Conservation (phyloP, 257 asterid genomes). For the Ophiorrhiza pumila region DNA sequence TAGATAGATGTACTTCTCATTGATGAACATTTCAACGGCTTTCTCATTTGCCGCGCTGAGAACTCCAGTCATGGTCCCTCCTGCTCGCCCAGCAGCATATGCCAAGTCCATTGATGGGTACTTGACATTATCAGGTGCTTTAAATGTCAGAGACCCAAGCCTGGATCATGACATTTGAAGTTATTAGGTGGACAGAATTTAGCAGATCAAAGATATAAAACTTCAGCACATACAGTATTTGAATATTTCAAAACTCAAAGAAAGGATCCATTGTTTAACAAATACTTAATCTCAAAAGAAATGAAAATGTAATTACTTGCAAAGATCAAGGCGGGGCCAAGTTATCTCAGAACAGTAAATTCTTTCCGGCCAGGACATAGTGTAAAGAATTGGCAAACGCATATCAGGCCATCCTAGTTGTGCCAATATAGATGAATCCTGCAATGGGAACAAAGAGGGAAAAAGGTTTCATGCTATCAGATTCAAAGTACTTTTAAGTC, state of each 20-base stretch:
- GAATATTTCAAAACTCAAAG: background rate
- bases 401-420: constrained; percentile 98
- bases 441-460: constrained; percentile 29
- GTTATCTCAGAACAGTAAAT: constrained; percentile 84
- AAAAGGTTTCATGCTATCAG: constrained; percentile 10
- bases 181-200: background rate
- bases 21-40: constrained; percentile 94
- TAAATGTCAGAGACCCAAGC: constrained; percentile 82
- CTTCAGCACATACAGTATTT: background rate
- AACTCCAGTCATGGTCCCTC: constrained; percentile 99
- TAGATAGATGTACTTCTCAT: constrained; percentile 54
- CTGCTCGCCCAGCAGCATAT: constrained; percentile 96
- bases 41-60: constrained; percentile 98
- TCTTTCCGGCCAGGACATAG: constrained; percentile 95
- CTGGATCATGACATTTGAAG: constrained; percentile 37
- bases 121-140: constrained; percentile 85
- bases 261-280: background rate
- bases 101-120: constrained; percentile 98
- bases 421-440: constrained; percentile 93
- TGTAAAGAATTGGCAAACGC: constrained; percentile 95
- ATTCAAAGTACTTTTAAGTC: background rate
- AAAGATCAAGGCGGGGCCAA: constrained; percentile 98
- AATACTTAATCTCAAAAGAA: background rate
- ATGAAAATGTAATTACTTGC: constrained; percentile 58
- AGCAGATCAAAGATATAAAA: background rate